phyloP scores from a whole-genome alignment of 306 rosid genomes.

The Pachyrhizus erosus region DNA sequence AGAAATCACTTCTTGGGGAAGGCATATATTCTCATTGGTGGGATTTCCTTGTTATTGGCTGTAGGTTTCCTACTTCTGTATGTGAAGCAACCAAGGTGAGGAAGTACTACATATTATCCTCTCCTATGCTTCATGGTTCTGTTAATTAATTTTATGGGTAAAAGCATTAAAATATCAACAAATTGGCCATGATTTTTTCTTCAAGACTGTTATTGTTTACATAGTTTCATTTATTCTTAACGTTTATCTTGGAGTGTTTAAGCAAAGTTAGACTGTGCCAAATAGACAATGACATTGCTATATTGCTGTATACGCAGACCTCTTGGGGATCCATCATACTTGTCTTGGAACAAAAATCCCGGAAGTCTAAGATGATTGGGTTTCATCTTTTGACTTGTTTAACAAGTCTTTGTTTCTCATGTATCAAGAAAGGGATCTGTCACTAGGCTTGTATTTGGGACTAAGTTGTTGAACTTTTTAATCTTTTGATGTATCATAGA shows the following conservation, averaged over 20 bases:
- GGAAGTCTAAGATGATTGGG: constrained; percentile 42
- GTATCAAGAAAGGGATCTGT: constrained; percentile 11
- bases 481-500: neutral
- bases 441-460: constrained; percentile 22
- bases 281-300: neutral
- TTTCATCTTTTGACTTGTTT: constrained; percentile 20
- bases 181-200: neutral
- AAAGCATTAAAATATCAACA: neutral
- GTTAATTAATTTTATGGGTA: neutral
- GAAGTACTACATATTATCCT: constrained; percentile 28
- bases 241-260: neutral
- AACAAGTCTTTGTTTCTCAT: constrained; percentile 2
- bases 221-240: neutral
- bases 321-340: constrained; percentile 86
- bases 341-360: constrained; percentile 82
- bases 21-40: constrained; percentile 71
- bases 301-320: constrained; percentile 69
- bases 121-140: constrained; percentile 23
- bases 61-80: constrained; percentile 70
- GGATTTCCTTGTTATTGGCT: constrained; percentile 67
- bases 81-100: constrained; percentile 78
- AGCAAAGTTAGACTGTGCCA: neutral
- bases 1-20: constrained; percentile 75
- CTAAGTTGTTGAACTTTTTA: constrained; percentile 13
- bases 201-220: neutral